Percentiles rank a stretch among this genome's conserved stretches.
Evolutionary conservation across 306 rosid species (phyloP).

Genomic region (Pterocarpus santalinus): DNA sequence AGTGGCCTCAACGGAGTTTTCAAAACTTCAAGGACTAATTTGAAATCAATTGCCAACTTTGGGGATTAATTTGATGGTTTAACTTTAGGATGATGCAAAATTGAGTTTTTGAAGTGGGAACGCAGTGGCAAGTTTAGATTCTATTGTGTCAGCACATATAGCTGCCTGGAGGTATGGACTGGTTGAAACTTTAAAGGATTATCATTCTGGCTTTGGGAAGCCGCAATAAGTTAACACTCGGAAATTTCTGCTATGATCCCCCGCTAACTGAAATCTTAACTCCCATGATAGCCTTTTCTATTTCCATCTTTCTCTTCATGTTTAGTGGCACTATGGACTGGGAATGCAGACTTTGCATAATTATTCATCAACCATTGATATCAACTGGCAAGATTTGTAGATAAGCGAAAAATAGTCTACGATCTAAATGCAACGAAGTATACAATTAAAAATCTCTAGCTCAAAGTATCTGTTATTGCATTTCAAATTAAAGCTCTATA

Average conservation of each 20-base stretch:
- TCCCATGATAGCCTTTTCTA: background rate
- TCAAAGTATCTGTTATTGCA: background rate
- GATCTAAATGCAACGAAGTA: background rate
- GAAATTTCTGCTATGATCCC: background rate
- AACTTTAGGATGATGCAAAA: too few species aligned
- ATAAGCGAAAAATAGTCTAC: background rate
- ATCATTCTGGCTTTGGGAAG: too few species aligned
- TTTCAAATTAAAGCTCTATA: background rate
- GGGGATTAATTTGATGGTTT: too few species aligned
- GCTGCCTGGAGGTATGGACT: too few species aligned
- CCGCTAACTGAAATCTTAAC: background rate
- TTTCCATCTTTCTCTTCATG: background rate
- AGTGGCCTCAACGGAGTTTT: too few species aligned
- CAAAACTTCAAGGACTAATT: too few species aligned
- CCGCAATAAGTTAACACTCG: background rate
- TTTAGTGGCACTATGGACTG: background rate
- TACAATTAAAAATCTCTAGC: background rate
- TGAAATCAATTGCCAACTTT: too few species aligned
- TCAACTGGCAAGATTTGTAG: background rate
- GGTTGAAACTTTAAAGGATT: too few species aligned
- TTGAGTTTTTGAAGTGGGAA: too few species aligned
- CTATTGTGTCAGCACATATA: too few species aligned
- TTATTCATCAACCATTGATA: background rate
- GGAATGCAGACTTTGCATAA: background rate
- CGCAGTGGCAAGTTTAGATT: too few species aligned